Evolutionary conservation across 202 grass and related monocot genomes (phyloP).

Genomic region (Schoenoplectus triqueter): DNA sequence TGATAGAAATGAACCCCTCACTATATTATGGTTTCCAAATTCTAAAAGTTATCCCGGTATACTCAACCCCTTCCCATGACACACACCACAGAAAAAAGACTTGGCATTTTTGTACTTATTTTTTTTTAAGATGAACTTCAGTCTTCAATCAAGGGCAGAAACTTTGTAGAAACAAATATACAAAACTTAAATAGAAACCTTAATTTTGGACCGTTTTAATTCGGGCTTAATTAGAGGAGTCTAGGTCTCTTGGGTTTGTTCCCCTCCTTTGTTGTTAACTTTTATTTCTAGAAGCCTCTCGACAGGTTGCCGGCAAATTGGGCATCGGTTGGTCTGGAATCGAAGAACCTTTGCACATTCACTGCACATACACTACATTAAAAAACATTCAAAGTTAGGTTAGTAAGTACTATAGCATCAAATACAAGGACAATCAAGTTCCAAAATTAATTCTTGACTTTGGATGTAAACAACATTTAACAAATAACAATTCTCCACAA

Average conservation of each 20-base stretch:
- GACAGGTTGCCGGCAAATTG: slow-evolving; percentile 93
- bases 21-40: not conserved
- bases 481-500: not conserved
- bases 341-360: slow-evolving; percentile 92
- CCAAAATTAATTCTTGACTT: slow-evolving; percentile 1
- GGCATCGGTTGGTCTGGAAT: slow-evolving; percentile 85
- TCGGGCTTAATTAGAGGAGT: slow-evolving; percentile 9
- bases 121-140: slow-evolving; percentile 17
- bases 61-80: slow-evolving; percentile 20
- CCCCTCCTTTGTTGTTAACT: slow-evolving; percentile 79
- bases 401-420: not conserved
- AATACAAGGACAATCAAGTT: not conserved
- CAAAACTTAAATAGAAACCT: not conserved
- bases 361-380: slow-evolving; percentile 90
- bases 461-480: not conserved
- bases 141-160: slow-evolving; percentile 30
- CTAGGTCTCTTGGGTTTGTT: slow-evolving; percentile 45
- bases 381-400: slow-evolving; percentile 7
- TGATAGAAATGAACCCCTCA: slow-evolving; percentile 5
- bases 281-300: slow-evolving; percentile 90
- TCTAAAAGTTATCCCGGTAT: not conserved
- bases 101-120: slow-evolving; percentile 17
- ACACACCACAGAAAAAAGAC: slow-evolving; percentile 22
- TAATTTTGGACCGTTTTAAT: slow-evolving; percentile 16
- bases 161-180: slow-evolving; percentile 46